Percentiles rank a stretch among this genome's conserved stretches.
These are phyloP conservation scores for Collybia sp. DNA, from an alignment of 768 basidiomycete genomes.

Conservation along the genomic window DNA sequence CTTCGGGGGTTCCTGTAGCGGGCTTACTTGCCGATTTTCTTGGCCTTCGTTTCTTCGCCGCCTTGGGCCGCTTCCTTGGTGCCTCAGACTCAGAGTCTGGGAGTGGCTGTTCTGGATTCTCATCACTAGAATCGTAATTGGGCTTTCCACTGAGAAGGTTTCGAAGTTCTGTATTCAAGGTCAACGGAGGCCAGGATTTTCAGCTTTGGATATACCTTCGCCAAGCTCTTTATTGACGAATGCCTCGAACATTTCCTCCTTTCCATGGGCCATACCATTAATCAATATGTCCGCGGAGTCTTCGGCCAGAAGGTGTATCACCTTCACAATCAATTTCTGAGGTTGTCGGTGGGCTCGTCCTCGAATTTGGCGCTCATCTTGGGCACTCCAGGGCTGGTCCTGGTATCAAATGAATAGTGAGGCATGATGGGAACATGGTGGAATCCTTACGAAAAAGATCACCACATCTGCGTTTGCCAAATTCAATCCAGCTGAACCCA, in stretches of 20 bases:
- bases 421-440: not conserved
- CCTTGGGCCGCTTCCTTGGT: no score
- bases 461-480: conserved; percentile 4
- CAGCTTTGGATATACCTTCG: not conserved
- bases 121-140: no score
- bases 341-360: conserved; percentile 22
- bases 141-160: no score
- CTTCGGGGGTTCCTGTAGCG: no score
- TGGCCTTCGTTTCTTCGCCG: no score
- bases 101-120: no score
- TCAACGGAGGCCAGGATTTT: no score
- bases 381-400: conserved; percentile 25
- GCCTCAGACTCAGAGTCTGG: no score
- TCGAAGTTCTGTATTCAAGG: no score
- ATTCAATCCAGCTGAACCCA: conserved; percentile 12
- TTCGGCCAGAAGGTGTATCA: conserved; percentile 16
- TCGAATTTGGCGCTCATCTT: conserved; percentile 19
- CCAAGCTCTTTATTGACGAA: conserved; percentile 10
- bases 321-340: conserved; percentile 15
- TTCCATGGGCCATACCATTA: conserved; percentile 13
- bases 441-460: conserved; percentile 12
- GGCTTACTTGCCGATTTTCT: no score
- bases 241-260: conserved; percentile 18
- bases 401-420: not conserved
- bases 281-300: conserved; percentile 19